Percentiles rank a stretch among this genome's conserved stretches.
phyloP scores from a whole-genome alignment of 2,329 filamentous ascomycete species.

The Pezicula radicicola region DNA sequence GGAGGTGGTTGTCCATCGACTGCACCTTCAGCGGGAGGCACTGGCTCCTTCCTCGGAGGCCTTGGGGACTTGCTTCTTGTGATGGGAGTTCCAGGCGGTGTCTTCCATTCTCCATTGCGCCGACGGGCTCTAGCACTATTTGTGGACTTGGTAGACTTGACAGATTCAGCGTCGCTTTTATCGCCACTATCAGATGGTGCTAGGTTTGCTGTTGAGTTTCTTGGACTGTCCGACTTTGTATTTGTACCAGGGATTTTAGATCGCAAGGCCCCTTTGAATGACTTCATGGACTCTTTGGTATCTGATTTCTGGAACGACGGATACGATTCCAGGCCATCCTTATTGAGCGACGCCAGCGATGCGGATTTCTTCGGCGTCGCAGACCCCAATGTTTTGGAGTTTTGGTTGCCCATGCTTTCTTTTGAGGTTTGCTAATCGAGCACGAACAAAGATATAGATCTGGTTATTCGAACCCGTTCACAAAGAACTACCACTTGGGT shows the following conservation, averaged over 20 bases:
- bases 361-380: constrained; percentile 23
- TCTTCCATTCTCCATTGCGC: constrained; percentile 28
- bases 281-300: constrained; percentile 87
- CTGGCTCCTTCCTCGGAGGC: constrained; percentile 19
- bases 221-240: constrained; percentile 69
- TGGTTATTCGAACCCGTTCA: neutral
- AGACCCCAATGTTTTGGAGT: constrained; percentile 43
- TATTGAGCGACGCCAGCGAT: constrained; percentile 27
- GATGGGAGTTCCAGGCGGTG: neutral
- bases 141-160: constrained; percentile 62
- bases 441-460: neutral
- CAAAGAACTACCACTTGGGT: too few relatives aligned
- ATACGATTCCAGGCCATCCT: constrained; percentile 66
- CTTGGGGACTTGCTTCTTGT: constrained; percentile 32
- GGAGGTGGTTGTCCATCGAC: constrained; percentile 64
- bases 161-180: constrained; percentile 71
- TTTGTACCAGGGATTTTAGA: constrained; percentile 81
- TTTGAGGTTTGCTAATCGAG: neutral
- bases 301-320: constrained; percentile 91
- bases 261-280: constrained; percentile 71
- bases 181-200: constrained; percentile 51
- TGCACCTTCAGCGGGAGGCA: constrained; percentile 32
- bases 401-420: constrained; percentile 70
- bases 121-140: constrained; percentile 41
- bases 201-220: constrained; percentile 65